These are phyloP conservation scores for Shiraia bambusicola DNA, from an alignment of 2,329 filamentous ascomycete species.

Conservation along the genomic window DNA sequence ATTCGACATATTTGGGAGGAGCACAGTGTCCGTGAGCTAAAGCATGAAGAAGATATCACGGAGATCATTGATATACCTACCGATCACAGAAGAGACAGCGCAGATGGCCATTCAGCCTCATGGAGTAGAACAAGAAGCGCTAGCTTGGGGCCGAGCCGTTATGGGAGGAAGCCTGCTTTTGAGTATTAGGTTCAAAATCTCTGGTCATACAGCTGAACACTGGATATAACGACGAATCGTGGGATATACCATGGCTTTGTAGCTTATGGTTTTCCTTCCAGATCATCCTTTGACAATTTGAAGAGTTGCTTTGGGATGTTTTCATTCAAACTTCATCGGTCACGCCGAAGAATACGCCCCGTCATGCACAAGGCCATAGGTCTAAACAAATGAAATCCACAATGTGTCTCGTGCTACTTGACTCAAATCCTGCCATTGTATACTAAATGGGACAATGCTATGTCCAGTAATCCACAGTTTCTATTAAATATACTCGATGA, in stretches of 20 bases:
- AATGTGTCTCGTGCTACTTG: background rate
- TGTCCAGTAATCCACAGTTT: conserved; percentile 22
- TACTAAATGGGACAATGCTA: conserved; percentile 24
- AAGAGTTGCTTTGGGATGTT: background rate
- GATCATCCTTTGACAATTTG: background rate
- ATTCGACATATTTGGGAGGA: conserved; percentile 40
- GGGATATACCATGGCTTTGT: too few relatives aligned
- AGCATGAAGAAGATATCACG: conserved; percentile 35
- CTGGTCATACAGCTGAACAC: conserved; percentile 21
- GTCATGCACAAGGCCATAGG: background rate
- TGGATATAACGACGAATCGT: conserved; percentile 9
- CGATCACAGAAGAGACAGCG: conserved; percentile 30
- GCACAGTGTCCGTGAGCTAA: conserved; percentile 32
- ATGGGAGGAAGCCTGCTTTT: conserved; percentile 15
- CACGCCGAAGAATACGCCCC: background rate
- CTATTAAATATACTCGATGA: conserved; percentile 10
- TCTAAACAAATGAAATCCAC: background rate
- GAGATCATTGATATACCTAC: conserved; percentile 31
- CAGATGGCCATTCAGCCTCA: conserved; percentile 16
- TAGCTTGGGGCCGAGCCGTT: conserved; percentile 27
- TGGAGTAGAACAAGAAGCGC: conserved; percentile 27
- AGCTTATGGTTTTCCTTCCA: background rate
- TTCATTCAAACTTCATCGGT: background rate
- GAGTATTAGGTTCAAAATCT: conserved; percentile 31
- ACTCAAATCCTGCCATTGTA: conserved; percentile 4